These are phyloP conservation scores for Letharia lupina DNA, from an alignment of 495 filamentous ascomycete species.

Conservation along the genomic window DNA sequence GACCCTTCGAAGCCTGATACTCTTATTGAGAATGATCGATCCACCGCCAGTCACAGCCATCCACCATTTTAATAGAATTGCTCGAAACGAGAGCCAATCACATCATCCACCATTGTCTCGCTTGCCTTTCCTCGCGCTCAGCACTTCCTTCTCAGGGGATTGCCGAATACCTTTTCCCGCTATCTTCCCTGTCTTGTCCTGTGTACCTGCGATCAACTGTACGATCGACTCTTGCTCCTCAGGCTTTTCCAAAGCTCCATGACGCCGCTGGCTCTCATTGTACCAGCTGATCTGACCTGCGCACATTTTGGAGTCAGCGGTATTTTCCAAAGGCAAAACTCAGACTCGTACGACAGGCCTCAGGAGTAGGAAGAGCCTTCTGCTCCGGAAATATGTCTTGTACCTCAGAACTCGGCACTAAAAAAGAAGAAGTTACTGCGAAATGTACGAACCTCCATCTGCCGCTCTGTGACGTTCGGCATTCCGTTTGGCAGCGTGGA, in stretches of 20 bases:
- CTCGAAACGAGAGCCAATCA: not conserved
- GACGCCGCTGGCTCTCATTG: slow-evolving; percentile 38
- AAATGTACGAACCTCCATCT: slow-evolving; percentile 27
- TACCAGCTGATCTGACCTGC: slow-evolving; percentile 21
- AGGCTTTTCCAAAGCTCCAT: slow-evolving; percentile 33
- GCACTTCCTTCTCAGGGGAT: slow-evolving; percentile 15
- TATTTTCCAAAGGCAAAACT: too few relatives aligned
- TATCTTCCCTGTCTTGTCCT: slow-evolving; percentile 4
- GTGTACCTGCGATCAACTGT: slow-evolving; percentile 7
- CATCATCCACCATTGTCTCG: not conserved
- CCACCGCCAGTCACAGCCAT: not conserved
- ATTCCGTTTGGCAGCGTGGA: slow-evolving; percentile 35
- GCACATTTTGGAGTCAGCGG: too few relatives aligned
- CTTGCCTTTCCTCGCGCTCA: slow-evolving; percentile 15
- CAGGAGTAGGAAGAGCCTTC: too few relatives aligned
- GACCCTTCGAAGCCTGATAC: not conserved
- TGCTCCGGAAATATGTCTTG: too few relatives aligned
- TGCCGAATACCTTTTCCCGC: not conserved
- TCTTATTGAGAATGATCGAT: not conserved
- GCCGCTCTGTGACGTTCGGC: slow-evolving; percentile 35
- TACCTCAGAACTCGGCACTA: too few relatives aligned
- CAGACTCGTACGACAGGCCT: too few relatives aligned
- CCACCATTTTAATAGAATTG: not conserved
- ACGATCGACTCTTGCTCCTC: slow-evolving; percentile 9
- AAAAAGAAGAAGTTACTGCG: too few relatives aligned